Base-by-base conservation (phyloP, 192 early-diverging fungal species). In the Haplosporangium gracile region DNA sequence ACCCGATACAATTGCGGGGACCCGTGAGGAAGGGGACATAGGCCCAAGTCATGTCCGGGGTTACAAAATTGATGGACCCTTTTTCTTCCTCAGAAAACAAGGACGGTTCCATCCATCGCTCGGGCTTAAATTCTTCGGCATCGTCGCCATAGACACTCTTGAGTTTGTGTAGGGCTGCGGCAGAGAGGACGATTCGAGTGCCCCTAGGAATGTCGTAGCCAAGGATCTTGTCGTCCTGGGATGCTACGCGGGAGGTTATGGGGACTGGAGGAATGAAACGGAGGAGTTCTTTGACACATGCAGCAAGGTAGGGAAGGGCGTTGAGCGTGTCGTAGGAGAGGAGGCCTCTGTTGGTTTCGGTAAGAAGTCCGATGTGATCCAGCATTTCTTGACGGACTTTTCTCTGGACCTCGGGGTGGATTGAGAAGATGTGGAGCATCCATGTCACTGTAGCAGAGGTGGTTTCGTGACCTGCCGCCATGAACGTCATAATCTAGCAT, bases 401-500 rank as follows among this genome's bases (percentile, higher is more conserved):
- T 13, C 78, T 80, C 43, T 93, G 92, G 26, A 89, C 57, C 2
- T 85, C 75, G 15, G 72, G 91, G 40, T 92, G 26, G n/a, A 80
- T 77, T 32, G 93, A 89, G 18, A 93, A 81, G 34, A 90, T 57
- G 76, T 89, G 83, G 43, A 93, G 83, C 69, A 88, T 83, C 92
- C 93, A 93, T 20, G 82, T 85, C 4, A 90, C 71, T 0, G 90
- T 74, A 2, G 85, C 78, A 32, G 88, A 86, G 0, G 93, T 92
- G 0, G 93, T 93, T 79, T 93, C 92, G 70, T 93, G 93, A 10
- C 93, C 93, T 24, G 93, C 93, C 4, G 88, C 90, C 36, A 93
- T 77, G 73, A 93, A 92, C 4, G 91, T 93, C 79, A 93, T 68
- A 70, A 91, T 89, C 63, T 65, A 32, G 49, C 16, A 57, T 57